Evolutionary conservation across 2,329 filamentous ascomycete genomes (phyloP).

Genomic region (Monascus ruber): DNA sequence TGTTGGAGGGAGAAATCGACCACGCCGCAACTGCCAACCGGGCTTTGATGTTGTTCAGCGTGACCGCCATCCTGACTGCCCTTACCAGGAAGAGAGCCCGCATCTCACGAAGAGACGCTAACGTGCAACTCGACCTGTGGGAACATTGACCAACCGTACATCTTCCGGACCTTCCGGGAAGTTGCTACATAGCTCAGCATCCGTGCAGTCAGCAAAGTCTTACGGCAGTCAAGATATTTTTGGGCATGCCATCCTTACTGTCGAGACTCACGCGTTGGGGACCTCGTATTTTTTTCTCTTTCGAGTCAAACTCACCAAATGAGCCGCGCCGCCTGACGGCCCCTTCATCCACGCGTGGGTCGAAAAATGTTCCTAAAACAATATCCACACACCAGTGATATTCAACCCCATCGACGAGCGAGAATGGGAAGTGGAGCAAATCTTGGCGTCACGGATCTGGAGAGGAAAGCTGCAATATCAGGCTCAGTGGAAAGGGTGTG

Average conservation of each 20-base stretch:
- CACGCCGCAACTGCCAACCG: neutral
- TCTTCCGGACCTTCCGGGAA: conserved; percentile 1
- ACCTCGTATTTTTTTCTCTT: conserved; percentile 4
- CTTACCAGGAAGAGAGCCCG: conserved; percentile 1
- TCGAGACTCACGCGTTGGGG: conserved; percentile 2
- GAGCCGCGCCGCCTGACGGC: too few species aligned
- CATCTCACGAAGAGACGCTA: conserved; percentile 1
- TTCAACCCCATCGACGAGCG: too few species aligned
- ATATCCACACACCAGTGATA: too few species aligned
- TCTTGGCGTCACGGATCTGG: too few species aligned
- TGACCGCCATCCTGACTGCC: neutral
- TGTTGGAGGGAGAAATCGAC: neutral
- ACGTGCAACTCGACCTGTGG: neutral
- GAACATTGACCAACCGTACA: conserved; percentile 1
- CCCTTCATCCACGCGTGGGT: too few species aligned
- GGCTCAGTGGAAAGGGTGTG: too few species aligned
- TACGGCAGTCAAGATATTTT: conserved; percentile 4
- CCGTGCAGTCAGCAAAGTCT: conserved; percentile 1
- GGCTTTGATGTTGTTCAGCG: neutral
- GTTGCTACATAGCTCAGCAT: conserved; percentile 1
- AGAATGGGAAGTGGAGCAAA: too few species aligned
- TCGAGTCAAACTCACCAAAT: conserved; percentile 3
- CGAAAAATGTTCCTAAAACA: too few species aligned
- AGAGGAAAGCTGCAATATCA: too few species aligned
- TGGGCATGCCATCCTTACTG: conserved; percentile 3